A percentile compares a stretch with the other conserved stretches of the same genome.
Evolutionary conservation across 768 basidiomycete species (phyloP).

Genomic region (Mrakia blollopis): DNA sequence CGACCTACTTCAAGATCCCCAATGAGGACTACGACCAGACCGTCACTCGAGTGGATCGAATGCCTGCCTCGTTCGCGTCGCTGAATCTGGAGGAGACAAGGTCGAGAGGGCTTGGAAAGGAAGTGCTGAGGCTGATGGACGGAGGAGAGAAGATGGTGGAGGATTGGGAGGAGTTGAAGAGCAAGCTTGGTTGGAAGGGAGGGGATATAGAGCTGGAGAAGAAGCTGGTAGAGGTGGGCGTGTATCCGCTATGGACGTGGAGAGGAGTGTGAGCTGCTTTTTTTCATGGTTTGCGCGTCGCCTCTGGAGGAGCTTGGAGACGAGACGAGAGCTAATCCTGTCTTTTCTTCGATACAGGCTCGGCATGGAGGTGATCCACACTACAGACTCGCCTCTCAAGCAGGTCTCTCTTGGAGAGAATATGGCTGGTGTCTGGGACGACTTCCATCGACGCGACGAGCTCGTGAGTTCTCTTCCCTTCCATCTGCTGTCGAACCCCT

Average conservation of each 20-base stretch:
- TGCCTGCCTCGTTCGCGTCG: conserved; percentile 35
- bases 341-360: conserved; percentile 38
- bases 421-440: conserved; percentile 48
- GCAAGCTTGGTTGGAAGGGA: conserved; percentile 32
- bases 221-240: conserved; percentile 47
- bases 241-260: conserved; percentile 49
- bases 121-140: neutral
- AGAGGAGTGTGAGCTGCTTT: conserved; percentile 46
- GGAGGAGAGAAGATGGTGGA: neutral
- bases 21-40: conserved; percentile 49
- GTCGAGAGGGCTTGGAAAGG: neutral
- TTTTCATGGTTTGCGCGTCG: neutral
- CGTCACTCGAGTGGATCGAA: conserved; percentile 47
- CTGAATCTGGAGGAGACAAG: neutral
- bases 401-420: conserved; percentile 46
- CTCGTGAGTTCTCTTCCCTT: conserved; percentile 35
- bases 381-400: conserved; percentile 47
- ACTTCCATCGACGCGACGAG: conserved; percentile 44
- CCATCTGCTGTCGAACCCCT: neutral
- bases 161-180: conserved; percentile 38
- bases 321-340: neutral
- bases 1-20: conserved; percentile 45
- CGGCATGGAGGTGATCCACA: conserved; percentile 50
- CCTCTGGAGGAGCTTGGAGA: too few relatives aligned
- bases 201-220: conserved; percentile 41